A percentile compares a stretch with the other conserved stretches of the same genome.
These are phyloP conservation scores for Acrocalymma vagum DNA, from an alignment of 2,329 filamentous ascomycete genomes.

Conservation along the genomic window DNA sequence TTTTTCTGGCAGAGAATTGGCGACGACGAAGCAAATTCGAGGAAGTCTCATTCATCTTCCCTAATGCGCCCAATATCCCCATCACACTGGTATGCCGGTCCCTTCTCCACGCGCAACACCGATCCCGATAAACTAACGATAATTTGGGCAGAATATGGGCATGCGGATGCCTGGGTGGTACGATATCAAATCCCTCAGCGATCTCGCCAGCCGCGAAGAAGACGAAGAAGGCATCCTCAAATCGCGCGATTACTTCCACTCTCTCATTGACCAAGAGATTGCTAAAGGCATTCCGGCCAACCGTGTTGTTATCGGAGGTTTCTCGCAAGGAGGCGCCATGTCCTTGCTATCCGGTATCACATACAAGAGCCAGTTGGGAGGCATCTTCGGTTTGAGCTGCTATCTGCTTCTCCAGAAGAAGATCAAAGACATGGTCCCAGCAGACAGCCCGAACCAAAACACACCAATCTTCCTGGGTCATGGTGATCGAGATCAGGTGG, in stretches of 20 bases:
- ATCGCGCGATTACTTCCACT: constrained; percentile 79
- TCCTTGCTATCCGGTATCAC: constrained; percentile 83
- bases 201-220: constrained; percentile 58
- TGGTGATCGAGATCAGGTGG: constrained; percentile 78
- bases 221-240: constrained; percentile 78
- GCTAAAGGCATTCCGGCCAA: constrained; percentile 80
- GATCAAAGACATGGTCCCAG: constrained; percentile 58
- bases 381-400: constrained; percentile 84
- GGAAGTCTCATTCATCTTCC: constrained; percentile 93
- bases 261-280: constrained; percentile 81
- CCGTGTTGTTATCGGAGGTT: constrained; percentile 86
- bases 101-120: background rate
- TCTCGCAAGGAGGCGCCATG: constrained; percentile 89
- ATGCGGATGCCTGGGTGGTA: constrained; percentile 90
- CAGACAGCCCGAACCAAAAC: constrained; percentile 68
- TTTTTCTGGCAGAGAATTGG: constrained; percentile 86
- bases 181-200: constrained; percentile 68
- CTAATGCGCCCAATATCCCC: constrained; percentile 86
- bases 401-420: constrained; percentile 79
- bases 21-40: constrained; percentile 80
- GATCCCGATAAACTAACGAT: constrained; percentile 6
- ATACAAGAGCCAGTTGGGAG: constrained; percentile 76
- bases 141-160: constrained; percentile 69
- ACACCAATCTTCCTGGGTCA: constrained; percentile 92
- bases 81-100: constrained; percentile 74